Base-by-base conservation (phyloP, 1,284 basidiomycete species). In the Tremellales sp. region DNA sequence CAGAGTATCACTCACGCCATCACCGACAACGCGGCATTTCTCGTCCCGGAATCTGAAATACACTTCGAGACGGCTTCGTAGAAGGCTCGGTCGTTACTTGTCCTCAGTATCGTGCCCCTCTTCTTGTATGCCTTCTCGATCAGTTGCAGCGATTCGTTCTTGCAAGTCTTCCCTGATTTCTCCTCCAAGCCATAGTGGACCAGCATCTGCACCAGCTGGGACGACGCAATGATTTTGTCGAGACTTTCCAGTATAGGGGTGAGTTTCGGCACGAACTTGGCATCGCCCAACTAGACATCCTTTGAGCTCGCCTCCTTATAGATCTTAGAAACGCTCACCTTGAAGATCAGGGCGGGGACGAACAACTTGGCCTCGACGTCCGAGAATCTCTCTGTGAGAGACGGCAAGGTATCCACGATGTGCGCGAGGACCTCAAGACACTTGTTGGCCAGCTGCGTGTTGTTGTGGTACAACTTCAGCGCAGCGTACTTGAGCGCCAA, bases 401-500 rank as follows among this genome's bases (percentile, higher is more conserved):
- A 78, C 50, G 82, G 82, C 61, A 86, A 77, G 67, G 84, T 89
- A 28, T 81, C 77, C 18, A 97, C 66, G 14, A 97, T 78, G 22
- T 85, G 78, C 54, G 89, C 86, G 21, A 94, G 78, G 22, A 91
- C 81, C 53, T 98, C 95, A 54, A 99, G 74, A 63, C 90, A 93
- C 68, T 87, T 89, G 40, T 88, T 82, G 9, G 86, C 80, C 21
- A 97, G 76, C 65, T 91, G 95, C 5, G 94, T 91, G 68, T 95
- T 94, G 48, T 93, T 88, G 69, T 95, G 89, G 56, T 94, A 84
- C 33, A 87, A 79, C 54, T 91, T 87, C 56, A 98, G 80, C 1
- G 92, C 93, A 16, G 86, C 81, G 61, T 98, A 99, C 78, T 97
- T 97, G 66, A 98, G 77, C 3, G 89, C 81, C 28, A 98, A 76